Evolutionary conservation across 2,329 filamentous ascomycete species (phyloP).

Genomic region (Zarea fungicola): DNA sequence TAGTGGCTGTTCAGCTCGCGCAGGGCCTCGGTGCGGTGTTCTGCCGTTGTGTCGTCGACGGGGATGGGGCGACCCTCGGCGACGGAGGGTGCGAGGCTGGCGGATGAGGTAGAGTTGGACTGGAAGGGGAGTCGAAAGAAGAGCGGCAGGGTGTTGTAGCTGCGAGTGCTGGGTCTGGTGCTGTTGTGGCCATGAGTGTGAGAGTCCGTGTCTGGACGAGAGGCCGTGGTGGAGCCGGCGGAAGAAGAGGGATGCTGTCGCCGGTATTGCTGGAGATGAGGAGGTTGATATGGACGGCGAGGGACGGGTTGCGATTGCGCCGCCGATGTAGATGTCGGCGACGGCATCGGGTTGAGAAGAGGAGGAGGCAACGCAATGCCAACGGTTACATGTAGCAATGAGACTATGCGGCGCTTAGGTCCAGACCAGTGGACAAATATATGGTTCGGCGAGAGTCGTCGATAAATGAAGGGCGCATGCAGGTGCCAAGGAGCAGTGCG

Average conservation of each 20-base stretch:
- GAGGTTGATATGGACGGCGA: slow-evolving; percentile 3
- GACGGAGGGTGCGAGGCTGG: slow-evolving; percentile 49
- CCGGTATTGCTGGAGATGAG: not conserved
- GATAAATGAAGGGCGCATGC: not conserved
- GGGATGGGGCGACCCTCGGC: slow-evolving; percentile 52
- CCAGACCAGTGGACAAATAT: too few species aligned
- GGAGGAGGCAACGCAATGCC: not conserved
- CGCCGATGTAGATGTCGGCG: not conserved
- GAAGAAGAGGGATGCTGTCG: not conserved
- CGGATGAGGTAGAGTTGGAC: slow-evolving; percentile 45
- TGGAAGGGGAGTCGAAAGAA: slow-evolving; percentile 45
- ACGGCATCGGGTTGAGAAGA: not conserved
- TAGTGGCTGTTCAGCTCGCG: slow-evolving; percentile 55
- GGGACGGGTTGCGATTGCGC: slow-evolving; percentile 2
- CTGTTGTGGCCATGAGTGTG: too few species aligned
- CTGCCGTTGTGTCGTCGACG: slow-evolving; percentile 50
- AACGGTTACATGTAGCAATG: too few species aligned
- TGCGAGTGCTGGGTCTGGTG: not conserved
- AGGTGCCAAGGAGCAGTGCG: too few species aligned
- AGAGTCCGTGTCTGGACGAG: not conserved
- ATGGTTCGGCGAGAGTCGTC: not conserved
- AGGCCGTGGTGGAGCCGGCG: not conserved
- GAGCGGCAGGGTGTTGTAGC: slow-evolving; percentile 34
- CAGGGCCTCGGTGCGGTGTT: slow-evolving; percentile 54
- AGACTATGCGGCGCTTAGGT: too few species aligned